Conservation (phyloP, 1,139 yeast genomes). For the Arxiozyma bovina region DNA sequence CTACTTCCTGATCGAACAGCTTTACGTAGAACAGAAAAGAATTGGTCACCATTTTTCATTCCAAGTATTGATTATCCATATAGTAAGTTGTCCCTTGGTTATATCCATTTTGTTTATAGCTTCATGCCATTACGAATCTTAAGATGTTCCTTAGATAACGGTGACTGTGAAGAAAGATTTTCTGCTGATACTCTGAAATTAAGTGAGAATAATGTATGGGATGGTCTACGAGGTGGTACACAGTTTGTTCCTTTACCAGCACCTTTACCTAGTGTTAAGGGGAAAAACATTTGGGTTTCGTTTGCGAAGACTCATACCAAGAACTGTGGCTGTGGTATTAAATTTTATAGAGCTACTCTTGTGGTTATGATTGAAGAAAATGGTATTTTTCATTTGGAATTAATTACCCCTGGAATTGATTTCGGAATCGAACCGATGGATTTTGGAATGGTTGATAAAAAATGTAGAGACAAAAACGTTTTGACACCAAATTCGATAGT, state of each 20-base stretch:
- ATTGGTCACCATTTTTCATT: conserved; percentile 45
- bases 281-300: conserved; percentile 40
- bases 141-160: conserved; percentile 38
- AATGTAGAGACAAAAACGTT: conserved; percentile 20
- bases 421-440: conserved; percentile 37
- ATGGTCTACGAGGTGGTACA: conserved; percentile 43
- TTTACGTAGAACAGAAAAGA: conserved; percentile 34
- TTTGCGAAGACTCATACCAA: conserved; percentile 43
- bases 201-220: conserved; percentile 2
- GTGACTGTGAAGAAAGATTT: conserved; percentile 31
- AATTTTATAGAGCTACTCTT: conserved; percentile 43
- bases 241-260: conserved; percentile 38
- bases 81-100: conserved; percentile 24
- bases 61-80: conserved; percentile 17
- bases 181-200: conserved; percentile 10
- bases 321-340: conserved; percentile 42
- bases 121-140: conserved; percentile 39
- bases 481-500: conserved; percentile 6
- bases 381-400: conserved; percentile 34
- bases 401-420: conserved; percentile 37
- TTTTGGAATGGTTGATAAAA: conserved; percentile 27
- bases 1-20: conserved; percentile 27
- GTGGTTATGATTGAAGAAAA: conserved; percentile 38
- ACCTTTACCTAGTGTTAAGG: conserved; percentile 28
- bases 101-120: conserved; percentile 37